These are phyloP conservation scores for Petunia secreta DNA, from an alignment of 257 asterid species.

Conservation along the genomic window DNA sequence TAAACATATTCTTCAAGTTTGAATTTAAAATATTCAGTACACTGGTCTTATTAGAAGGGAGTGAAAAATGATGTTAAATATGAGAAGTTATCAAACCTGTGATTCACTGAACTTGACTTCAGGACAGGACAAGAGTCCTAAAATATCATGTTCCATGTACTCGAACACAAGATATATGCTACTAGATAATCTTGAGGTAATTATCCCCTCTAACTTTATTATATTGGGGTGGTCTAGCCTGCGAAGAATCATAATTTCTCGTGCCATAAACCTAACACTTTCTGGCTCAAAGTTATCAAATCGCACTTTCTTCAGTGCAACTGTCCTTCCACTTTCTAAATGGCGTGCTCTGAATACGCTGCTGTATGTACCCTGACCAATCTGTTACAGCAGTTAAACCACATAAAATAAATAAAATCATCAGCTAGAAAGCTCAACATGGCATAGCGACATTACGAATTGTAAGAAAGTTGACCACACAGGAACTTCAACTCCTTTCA, in stretches of 20 bases:
- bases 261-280: slow-evolving; percentile 93
- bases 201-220: slow-evolving; percentile 77
- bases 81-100: slow-evolving; percentile 56
- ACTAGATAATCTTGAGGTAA: slow-evolving; percentile 77
- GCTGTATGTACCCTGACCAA: slow-evolving; percentile 97
- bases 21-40: no score
- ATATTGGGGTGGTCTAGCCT: slow-evolving; percentile 88
- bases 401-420: slow-evolving; percentile 6
- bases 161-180: slow-evolving; percentile 90
- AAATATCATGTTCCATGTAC: slow-evolving; percentile 94
- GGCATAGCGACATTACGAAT: no score
- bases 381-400: slow-evolving; percentile 45
- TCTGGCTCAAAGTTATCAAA: slow-evolving; percentile 94
- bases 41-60: background rate
- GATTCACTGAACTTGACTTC: slow-evolving; percentile 80
- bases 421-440: slow-evolving; percentile 20
- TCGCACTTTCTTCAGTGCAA: slow-evolving; percentile 86
- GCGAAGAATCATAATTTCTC: slow-evolving; percentile 82
- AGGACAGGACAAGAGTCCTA: slow-evolving; percentile 79
- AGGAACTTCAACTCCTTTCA: background rate
- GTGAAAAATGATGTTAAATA: background rate
- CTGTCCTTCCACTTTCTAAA: slow-evolving; percentile 66
- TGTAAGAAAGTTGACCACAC: background rate
- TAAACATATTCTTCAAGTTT: no score
- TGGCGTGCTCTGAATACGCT: slow-evolving; percentile 92